These are phyloP conservation scores for Podospora pseudopauciseta DNA, from an alignment of 495 filamentous ascomycete genomes.

Conservation along the genomic window DNA sequence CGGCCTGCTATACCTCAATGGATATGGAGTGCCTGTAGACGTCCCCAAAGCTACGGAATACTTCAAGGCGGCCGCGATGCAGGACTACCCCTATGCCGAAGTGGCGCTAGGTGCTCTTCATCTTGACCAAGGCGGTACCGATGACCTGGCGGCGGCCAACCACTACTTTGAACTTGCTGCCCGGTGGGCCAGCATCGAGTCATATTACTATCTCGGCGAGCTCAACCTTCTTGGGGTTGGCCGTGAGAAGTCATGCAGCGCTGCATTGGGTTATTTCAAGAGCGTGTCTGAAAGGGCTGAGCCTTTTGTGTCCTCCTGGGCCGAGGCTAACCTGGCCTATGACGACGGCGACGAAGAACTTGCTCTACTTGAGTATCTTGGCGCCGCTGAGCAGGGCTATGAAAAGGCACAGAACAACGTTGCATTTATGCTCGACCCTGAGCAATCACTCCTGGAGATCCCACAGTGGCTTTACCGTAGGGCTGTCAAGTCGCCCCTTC, in stretches of 20 bases:
- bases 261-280: slow-evolving; percentile 90
- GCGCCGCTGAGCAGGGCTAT: slow-evolving; percentile 95
- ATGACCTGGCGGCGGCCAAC: slow-evolving; percentile 60
- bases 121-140: slow-evolving; percentile 80
- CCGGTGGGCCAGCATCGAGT: slow-evolving; percentile 83
- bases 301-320: slow-evolving; percentile 74
- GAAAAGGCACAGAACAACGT: slow-evolving; percentile 93
- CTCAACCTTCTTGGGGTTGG: slow-evolving; percentile 78
- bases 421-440: slow-evolving; percentile 82
- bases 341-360: slow-evolving; percentile 80
- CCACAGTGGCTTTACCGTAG: slow-evolving; percentile 36
- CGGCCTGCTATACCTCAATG: slow-evolving; percentile 83
- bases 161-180: slow-evolving; percentile 92
- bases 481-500: slow-evolving; percentile 45
- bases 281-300: slow-evolving; percentile 89
- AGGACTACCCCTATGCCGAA: slow-evolving; percentile 78
- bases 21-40: slow-evolving; percentile 74
- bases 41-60: slow-evolving; percentile 68
- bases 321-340: slow-evolving; percentile 81
- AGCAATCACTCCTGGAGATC: slow-evolving; percentile 52
- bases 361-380: slow-evolving; percentile 79
- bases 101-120: slow-evolving; percentile 82
- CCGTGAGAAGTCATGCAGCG: slow-evolving; percentile 71
- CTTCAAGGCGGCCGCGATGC: slow-evolving; percentile 78
- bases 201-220: slow-evolving; percentile 93